Evolutionary conservation across 495 filamentous ascomycete species (phyloP), one percentile per base, ranked within the genome.

Genomic region (Penicillium parvum): DNA sequence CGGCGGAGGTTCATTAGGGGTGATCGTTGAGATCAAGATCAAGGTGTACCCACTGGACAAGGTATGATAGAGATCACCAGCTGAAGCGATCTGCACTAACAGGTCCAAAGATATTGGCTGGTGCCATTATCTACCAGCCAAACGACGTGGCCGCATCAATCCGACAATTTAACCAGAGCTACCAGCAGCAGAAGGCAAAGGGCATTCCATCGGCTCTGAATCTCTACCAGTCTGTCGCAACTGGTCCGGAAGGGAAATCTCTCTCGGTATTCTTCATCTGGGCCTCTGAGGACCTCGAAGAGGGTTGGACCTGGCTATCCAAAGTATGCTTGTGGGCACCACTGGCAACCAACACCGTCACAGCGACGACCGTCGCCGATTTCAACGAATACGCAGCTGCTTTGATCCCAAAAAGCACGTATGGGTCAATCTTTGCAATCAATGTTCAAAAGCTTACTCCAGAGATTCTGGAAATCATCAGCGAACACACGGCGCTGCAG

Each of bases 11-110:
- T 49, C 35, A n/a, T 55, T 67, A 10, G 69, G 68, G 2, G 51
- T 71, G 2, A 59, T 73, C 26, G 55, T 64, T 1, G 65, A 71
- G 39, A 14, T 68, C 10, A 56, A 52, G 0, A 56, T 68, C 30
- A 67, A 58, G 52, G 52, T 69, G 2, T 68, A 69, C 37, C 57
- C 60, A 11, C 23, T 39, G 12, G 15, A 27, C 5, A 34, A 54
- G 47, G 51, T 54, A 43, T 1, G 23, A 12, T 7, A 6, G 9
- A 5, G 2, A 2, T 16, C 4, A 16, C 10, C 7, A 25, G 7
- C 3, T 7, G 7, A 2, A 3, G 1, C 2, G 7, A 4, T 29
- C 6, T 11, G n/a, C 4, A 18, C 15, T 40, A 11, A 22, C 26
- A 0, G 2, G 5, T 11, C 7, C 15, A 9, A 8, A 54, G 51